phyloP scores from a whole-genome alignment of 805 yeast species.

The Cyberlindnera nakhonratchasimensis region DNA sequence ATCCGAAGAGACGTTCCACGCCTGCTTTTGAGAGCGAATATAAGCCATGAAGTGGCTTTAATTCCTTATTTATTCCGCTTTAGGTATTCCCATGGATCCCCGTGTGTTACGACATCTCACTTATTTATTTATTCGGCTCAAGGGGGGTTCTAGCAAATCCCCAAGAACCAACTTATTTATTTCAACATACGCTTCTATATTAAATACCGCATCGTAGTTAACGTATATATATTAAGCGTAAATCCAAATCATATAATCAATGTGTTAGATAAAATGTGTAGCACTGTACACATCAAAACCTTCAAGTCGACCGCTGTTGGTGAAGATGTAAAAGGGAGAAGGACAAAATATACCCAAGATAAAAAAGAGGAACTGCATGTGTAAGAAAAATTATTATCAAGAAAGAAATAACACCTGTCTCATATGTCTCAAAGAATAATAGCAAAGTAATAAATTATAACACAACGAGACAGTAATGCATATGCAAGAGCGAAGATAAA shows the following conservation, averaged over 20 bases:
- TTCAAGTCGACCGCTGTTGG: too few relatives aligned
- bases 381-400: too few relatives aligned
- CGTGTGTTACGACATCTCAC: background rate
- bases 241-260: background rate
- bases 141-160: too few relatives aligned
- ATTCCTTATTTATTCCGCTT: background rate
- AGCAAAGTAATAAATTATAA: background rate
- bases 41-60: slow-evolving; percentile 11
- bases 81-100: background rate
- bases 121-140: background rate
- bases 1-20: slow-evolving; percentile 22
- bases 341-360: background rate
- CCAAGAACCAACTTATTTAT: slow-evolving; percentile 1
- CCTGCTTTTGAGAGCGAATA: slow-evolving; percentile 25
- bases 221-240: background rate
- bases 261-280: background rate
- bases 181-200: background rate
- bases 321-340: background rate
- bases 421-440: background rate
- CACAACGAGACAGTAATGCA: background rate
- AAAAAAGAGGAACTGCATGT: background rate
- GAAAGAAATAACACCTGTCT: background rate
- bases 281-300: background rate
- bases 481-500: background rate
- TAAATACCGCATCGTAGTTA: background rate